A percentile compares a stretch with the other conserved stretches of the same genome.
These are phyloP conservation scores for Serendipita sp. DNA, from an alignment of 768 basidiomycete genomes.

Conservation along the genomic window DNA sequence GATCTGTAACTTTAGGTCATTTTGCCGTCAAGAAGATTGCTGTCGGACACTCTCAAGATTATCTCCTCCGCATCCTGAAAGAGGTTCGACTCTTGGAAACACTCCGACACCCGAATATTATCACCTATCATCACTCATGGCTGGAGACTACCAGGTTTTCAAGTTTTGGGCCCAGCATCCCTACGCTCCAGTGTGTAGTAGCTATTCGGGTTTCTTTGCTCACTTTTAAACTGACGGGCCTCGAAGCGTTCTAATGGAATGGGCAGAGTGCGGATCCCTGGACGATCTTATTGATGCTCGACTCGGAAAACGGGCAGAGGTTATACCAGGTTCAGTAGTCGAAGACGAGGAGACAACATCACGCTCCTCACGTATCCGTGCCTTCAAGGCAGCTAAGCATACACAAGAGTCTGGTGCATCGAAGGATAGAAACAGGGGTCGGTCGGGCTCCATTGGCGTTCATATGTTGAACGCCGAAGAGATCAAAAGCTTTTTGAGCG, in stretches of 20 bases:
- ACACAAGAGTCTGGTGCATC: constrained; percentile 28
- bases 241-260: constrained; percentile 81
- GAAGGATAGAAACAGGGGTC: constrained; percentile 20
- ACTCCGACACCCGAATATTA: constrained; percentile 81
- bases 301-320: constrained; percentile 34
- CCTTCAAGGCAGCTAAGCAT: constrained; percentile 53
- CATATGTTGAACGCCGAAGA: constrained; percentile 78
- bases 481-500: constrained; percentile 60
- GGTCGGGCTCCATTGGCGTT: constrained; percentile 43
- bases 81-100: constrained; percentile 80
- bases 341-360: constrained; percentile 27
- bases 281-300: constrained; percentile 78
- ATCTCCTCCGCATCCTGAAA: constrained; percentile 64
- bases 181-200: constrained; percentile 60
- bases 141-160: constrained; percentile 77
- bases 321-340: constrained; percentile 1
- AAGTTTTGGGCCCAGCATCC: constrained; percentile 73
- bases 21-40: constrained; percentile 97
- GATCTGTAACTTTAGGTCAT: constrained; percentile 46
- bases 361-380: constrained; percentile 56
- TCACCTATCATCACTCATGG: constrained; percentile 95
- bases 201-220: background rate
- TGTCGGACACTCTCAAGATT: constrained; percentile 76
- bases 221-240: no score
- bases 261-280: constrained; percentile 63